These are phyloP conservation scores for Xylaria telfairii DNA, from an alignment of 495 filamentous ascomycete species.

Conservation along the genomic window DNA sequence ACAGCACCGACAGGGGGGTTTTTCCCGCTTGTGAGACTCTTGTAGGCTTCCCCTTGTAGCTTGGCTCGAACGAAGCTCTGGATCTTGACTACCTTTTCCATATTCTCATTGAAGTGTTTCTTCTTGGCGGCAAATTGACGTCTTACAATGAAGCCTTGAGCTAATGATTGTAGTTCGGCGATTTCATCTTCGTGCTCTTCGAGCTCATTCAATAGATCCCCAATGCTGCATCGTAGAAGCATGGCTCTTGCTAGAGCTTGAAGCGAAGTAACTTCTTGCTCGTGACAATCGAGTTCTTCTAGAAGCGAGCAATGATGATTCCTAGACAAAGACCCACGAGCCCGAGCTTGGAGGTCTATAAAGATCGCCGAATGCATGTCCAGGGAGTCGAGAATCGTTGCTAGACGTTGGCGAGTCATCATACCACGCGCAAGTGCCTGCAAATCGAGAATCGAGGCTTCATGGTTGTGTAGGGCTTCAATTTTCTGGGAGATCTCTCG, in stretches of 20 bases:
- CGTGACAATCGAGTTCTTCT: slow-evolving; percentile 63
- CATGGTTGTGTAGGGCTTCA: slow-evolving; percentile 47
- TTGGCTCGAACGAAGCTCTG: slow-evolving; percentile 94
- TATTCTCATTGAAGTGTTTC: slow-evolving; percentile 89
- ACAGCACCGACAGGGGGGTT: slow-evolving; percentile 96
- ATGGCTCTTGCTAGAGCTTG: slow-evolving; percentile 82
- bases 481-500: slow-evolving; percentile 52
- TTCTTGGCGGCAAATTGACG: slow-evolving; percentile 81
- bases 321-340: slow-evolving; percentile 67
- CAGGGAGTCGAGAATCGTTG: slow-evolving; percentile 62
- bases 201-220: slow-evolving; percentile 71
- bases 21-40: slow-evolving; percentile 92
- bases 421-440: slow-evolving; percentile 60
- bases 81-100: slow-evolving; percentile 98
- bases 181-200: slow-evolving; percentile 81
- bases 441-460: slow-evolving; percentile 49
- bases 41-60: slow-evolving; percentile 97
- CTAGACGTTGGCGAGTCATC: slow-evolving; percentile 54
- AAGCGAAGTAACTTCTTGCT: slow-evolving; percentile 64
- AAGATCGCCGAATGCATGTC: slow-evolving; percentile 63
- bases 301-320: slow-evolving; percentile 57
- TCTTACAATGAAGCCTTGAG: slow-evolving; percentile 76
- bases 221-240: slow-evolving; percentile 74
- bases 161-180: slow-evolving; percentile 74
- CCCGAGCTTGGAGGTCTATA: slow-evolving; percentile 70